Evolutionary conservation across 1,284 basidiomycete genomes (phyloP).

Genomic region (Puccinia coronata): DNA sequence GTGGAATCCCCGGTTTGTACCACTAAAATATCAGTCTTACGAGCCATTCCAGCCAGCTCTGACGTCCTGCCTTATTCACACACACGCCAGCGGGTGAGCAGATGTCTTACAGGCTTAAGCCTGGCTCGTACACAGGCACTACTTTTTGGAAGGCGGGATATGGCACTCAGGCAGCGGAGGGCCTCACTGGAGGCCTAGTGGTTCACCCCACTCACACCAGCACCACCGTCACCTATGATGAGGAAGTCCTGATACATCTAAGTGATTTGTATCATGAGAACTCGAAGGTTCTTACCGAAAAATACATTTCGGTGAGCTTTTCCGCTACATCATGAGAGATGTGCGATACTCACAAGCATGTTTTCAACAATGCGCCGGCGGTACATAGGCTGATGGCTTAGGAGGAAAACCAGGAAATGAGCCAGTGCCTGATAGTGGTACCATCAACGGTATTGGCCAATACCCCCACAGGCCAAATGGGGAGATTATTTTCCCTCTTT

Average conservation of each 20-base stretch:
- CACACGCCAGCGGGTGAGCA: slow-evolving; percentile 31
- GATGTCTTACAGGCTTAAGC: slow-evolving; percentile 51
- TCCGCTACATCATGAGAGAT: background rate
- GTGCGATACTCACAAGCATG: background rate
- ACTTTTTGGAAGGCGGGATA: slow-evolving; percentile 52
- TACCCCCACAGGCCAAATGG: slow-evolving; percentile 36
- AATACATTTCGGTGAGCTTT: slow-evolving; percentile 46
- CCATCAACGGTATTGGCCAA: slow-evolving; percentile 49
- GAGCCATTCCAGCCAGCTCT: background rate
- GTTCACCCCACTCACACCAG: slow-evolving; percentile 42
- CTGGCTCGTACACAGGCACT: slow-evolving; percentile 50
- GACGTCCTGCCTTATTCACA: background rate
- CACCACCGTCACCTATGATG: slow-evolving; percentile 32
- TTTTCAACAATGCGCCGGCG: background rate
- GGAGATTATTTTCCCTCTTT: slow-evolving; percentile 27
- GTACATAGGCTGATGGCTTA: slow-evolving; percentile 36
- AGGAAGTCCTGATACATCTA: slow-evolving; percentile 42
- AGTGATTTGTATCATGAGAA: slow-evolving; percentile 49
- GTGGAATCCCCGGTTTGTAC: slow-evolving; percentile 54
- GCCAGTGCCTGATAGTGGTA: slow-evolving; percentile 46
- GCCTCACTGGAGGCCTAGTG: slow-evolving; percentile 45
- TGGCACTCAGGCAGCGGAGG: slow-evolving; percentile 40
- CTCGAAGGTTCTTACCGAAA: slow-evolving; percentile 19
- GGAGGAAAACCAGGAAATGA: slow-evolving; percentile 26
- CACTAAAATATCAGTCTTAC: background rate